These are phyloP conservation scores for Annulohypoxylon moriforme DNA, from an alignment of 495 filamentous ascomycete genomes.

Conservation along the genomic window DNA sequence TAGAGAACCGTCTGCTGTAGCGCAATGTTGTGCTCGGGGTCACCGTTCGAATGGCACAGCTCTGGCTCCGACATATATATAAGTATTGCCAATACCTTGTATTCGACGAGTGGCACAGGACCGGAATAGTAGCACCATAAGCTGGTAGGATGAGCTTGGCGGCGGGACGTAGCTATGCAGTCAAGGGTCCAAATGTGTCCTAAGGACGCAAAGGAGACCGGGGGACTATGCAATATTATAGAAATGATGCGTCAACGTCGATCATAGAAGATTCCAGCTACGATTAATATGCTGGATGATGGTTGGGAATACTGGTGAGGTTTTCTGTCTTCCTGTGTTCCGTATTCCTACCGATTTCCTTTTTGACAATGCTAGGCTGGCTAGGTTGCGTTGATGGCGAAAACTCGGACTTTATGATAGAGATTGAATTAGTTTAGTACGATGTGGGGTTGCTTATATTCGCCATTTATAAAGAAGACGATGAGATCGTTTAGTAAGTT, in stretches of 20 bases:
- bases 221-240: conserved; percentile 43
- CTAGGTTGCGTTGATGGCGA: conserved; percentile 21
- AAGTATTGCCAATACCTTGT: conserved; percentile 31
- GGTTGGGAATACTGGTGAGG: conserved; percentile 26
- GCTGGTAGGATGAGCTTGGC: conserved; percentile 42
- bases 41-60: conserved; percentile 21
- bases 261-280: conserved; percentile 45
- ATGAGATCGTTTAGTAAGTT: conserved; percentile 9
- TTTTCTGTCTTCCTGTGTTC: conserved; percentile 19
- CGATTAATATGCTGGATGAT: conserved; percentile 26
- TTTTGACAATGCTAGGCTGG: neutral
- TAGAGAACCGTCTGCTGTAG: conserved; percentile 23
- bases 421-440: conserved; percentile 14
- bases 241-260: conserved; percentile 40
- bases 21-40: conserved; percentile 27
- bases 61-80: conserved; percentile 30
- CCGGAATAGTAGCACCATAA: conserved; percentile 38
- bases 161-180: conserved; percentile 32
- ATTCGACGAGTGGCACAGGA: conserved; percentile 34
- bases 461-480: conserved; percentile 16
- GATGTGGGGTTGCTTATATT: conserved; percentile 19
- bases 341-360: conserved; percentile 21
- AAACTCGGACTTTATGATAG: conserved; percentile 28
- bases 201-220: conserved; percentile 35
- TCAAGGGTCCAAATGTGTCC: conserved; percentile 30